These are phyloP conservation scores for Aureobasidium sp. DNA, from an alignment of 2,329 filamentous ascomycete genomes.

Conservation along the genomic window DNA sequence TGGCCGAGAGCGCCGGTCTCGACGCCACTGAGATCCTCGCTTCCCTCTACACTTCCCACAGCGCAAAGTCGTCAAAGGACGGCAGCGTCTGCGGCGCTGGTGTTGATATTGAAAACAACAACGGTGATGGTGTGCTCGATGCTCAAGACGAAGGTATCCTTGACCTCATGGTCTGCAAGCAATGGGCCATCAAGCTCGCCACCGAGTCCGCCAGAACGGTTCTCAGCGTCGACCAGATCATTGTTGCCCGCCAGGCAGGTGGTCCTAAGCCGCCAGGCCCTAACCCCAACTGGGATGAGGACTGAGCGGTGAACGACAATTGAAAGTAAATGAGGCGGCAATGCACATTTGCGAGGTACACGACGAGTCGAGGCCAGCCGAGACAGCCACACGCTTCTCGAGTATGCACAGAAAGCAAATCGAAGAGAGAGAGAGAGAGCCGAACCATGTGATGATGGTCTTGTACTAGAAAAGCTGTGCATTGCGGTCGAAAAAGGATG, in stretches of 20 bases:
- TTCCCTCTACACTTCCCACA: conserved; percentile 81
- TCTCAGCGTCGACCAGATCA: conserved; percentile 96
- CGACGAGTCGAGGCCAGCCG: neutral
- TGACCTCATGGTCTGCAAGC: conserved; percentile 84
- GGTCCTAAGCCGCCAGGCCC: conserved; percentile 94
- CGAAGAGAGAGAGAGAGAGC: neutral
- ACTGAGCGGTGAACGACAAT: conserved; percentile 26
- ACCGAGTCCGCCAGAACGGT: conserved; percentile 92
- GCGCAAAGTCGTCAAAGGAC: conserved; percentile 41
- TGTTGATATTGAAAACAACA: conserved; percentile 86
- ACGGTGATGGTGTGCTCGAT: conserved; percentile 73
- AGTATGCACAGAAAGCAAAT: neutral
- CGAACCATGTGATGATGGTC: neutral
- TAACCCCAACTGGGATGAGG: conserved; percentile 72
- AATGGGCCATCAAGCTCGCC: conserved; percentile 93
- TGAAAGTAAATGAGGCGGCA: neutral
- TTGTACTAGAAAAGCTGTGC: neutral
- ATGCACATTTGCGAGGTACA: neutral
- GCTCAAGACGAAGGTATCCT: conserved; percentile 82
- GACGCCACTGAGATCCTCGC: conserved; percentile 96
- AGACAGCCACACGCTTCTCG: neutral
- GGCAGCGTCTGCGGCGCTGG: conserved; percentile 71
- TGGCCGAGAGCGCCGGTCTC: conserved; percentile 90
- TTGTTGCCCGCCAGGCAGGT: conserved; percentile 92
- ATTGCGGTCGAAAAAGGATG: neutral